Evolutionary conservation across 1,284 basidiomycete species (phyloP).

Genomic region (Fereydounia khargensis): DNA sequence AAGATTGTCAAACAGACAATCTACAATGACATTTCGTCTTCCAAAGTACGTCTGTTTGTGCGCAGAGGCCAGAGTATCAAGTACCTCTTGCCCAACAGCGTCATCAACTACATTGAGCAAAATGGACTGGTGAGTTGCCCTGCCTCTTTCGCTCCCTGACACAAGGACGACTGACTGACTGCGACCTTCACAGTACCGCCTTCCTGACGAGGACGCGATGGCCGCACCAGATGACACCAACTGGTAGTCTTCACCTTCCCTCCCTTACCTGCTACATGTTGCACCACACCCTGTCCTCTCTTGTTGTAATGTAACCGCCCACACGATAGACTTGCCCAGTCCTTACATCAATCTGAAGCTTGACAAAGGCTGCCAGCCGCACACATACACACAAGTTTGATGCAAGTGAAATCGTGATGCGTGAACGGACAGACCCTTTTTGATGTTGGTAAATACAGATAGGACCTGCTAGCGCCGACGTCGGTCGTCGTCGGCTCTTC

Average conservation of each 20-base stretch:
- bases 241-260: conserved; percentile 7
- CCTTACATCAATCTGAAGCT: no score
- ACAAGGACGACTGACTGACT: not conserved
- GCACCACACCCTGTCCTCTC: not conserved
- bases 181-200: conserved; percentile 17
- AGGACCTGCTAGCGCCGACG: no score
- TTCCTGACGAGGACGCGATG: conserved; percentile 22
- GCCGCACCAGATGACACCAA: conserved; percentile 20
- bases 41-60: conserved; percentile 69
- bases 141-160: not conserved
- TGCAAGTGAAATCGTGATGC: no score
- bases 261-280: not conserved
- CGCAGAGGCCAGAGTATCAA: conserved; percentile 86
- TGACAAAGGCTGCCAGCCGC: no score
- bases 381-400: no score
- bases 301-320: no score
- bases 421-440: no score
- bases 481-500: no score
- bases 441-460: no score
- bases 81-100: conserved; percentile 85
- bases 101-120: conserved; percentile 91
- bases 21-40: conserved; percentile 89
- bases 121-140: conserved; percentile 61
- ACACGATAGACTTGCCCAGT: no score
- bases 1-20: conserved; percentile 84